Base-by-base conservation (phyloP, 1,284 basidiomycete species). In the Amylostereum areolatum region DNA sequence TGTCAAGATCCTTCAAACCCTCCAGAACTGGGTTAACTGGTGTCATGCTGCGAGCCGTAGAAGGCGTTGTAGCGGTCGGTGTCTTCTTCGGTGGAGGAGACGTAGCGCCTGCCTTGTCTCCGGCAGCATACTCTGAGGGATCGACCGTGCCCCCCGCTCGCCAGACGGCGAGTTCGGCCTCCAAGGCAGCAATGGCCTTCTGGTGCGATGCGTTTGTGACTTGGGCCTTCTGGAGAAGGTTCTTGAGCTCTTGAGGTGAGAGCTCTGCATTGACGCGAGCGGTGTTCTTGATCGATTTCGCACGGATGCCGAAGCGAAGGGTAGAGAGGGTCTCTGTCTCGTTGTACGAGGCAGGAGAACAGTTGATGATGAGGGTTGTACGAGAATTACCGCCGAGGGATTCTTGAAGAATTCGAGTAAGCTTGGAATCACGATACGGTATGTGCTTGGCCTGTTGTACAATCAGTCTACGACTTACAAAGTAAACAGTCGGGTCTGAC, bases 231-330 rank as follows among this genome's bases (percentile, higher is more conserved):
- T 87, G 86, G 58, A 99, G 77, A 39, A 97, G 74, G 8, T 82
- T 85, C 64, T 98, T 98, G 72, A 99, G 87, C 65, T 99, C 97
- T 45, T 92, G 77, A 1, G 97, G 96, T 0, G 95, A 98, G 43
- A 99, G 80, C 66, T 99, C 97, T 47, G 94, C 92, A 68, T 99
- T 99, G 74, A 99, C 92, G 50, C 95, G 88, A 48, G 97, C 97
- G 60, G 92, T 94, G 73, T 99, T 99, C 90, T 98, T 99, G 82
- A 99, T 99, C 31, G 91, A 92, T 70, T 99, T 99, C 31, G 97
- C 97, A 53, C 95, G 90, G 67, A 97, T 97, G 79, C 97, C 97
- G 68, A 99, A 99, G 30, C 97, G 89, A 32, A 99, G 80, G 1
- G 97, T 99, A 0, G 89, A 91, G n/a, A 99, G 76, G 1, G 97